Conservation (phyloP, 441 rosid species). For the Breynia disticha region DNA sequence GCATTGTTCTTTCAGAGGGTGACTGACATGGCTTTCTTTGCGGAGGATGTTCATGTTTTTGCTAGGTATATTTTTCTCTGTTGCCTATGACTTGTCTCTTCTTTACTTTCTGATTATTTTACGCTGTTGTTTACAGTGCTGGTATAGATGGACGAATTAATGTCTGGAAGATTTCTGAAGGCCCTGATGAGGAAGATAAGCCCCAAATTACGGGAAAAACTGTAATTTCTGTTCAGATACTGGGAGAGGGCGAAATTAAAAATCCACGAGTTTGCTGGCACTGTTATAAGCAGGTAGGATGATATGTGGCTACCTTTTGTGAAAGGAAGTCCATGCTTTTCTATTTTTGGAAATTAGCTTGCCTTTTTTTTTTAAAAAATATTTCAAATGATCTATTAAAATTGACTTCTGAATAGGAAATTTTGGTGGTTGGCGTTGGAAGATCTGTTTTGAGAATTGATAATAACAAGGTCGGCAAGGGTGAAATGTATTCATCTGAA, state of each 20-base stretch:
- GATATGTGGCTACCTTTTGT: not conserved
- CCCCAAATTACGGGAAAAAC: conserved; percentile 65
- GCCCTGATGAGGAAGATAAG: conserved; percentile 72
- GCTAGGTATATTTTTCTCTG: conserved; percentile 52
- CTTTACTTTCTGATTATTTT: not conserved
- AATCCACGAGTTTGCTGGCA: conserved; percentile 97
- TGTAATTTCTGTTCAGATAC: conserved; percentile 60
- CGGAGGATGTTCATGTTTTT: conserved; percentile 84
- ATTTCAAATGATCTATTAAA: not conserved
- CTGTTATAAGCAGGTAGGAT: conserved; percentile 70
- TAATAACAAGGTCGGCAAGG: conserved; percentile 56
- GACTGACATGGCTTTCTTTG: conserved; percentile 89
- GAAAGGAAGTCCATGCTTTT: not conserved
- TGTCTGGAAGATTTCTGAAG: conserved; percentile 74
- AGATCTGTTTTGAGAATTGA: conserved; percentile 60
- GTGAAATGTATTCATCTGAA: conserved; percentile 50
- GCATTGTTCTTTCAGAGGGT: conserved; percentile 46
- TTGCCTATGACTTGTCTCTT: not conserved
- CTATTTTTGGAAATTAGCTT: not conserved
- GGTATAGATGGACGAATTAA: conserved; percentile 70
- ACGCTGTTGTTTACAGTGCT: conserved; percentile 38
- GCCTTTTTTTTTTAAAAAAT: not conserved
- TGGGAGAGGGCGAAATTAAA: conserved; percentile 44
- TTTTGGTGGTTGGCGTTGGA: conserved; percentile 72
- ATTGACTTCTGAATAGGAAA: conserved; percentile 41